Evolutionary conservation across 2,329 filamentous ascomycete species (phyloP), one percentile per base, ranked within the genome.

Genomic region (Fusarium sp.): DNA sequence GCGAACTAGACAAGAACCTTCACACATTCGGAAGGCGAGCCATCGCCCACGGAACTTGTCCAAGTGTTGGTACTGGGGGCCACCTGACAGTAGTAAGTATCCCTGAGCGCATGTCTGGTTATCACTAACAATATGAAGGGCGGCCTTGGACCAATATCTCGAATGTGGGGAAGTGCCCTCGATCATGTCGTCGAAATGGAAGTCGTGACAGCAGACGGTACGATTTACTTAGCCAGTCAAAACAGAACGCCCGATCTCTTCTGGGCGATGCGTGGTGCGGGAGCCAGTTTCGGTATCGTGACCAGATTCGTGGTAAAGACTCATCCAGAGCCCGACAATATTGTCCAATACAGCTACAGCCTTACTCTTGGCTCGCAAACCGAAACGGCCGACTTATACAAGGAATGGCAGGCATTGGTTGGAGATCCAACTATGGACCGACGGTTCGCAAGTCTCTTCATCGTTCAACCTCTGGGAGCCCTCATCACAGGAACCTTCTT

Each of bases 401-500:
- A 85, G 62, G 79, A 84, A 18, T 92, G 90, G 90, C 90, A 91
- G 68, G 81, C 81, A 2, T 81, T 92, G 17, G 81, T 89, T 41
- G 79, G 83, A 2, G 86, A 91, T 62, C 85, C 87, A 5, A 76
- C 82, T 3, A 82, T 92, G 7, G 88, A 89, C 69, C 84, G 87
- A 44, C 86, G 89, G 22, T 90, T 92, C 72, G 85, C 87, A 5
- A 86, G 85, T 9, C 83, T 89, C 57, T 86, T 92, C 58, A 83
- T 89, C 38, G 81, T 89, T 47, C 82, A 87, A 38, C 85, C 86
- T 27, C 78, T 87, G 0, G 88, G 88, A 2, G 84, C 85, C 59
- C 76, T 90, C 64, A 87, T 92, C 70, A 87, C 86, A 0, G 89
- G 87, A 4, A 89, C 87, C 0, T 92, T 88, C 73, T 91, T 90